These are phyloP conservation scores for Malassezia furfur DNA, from an alignment of 1,284 basidiomycete species.

Conservation along the genomic window DNA sequence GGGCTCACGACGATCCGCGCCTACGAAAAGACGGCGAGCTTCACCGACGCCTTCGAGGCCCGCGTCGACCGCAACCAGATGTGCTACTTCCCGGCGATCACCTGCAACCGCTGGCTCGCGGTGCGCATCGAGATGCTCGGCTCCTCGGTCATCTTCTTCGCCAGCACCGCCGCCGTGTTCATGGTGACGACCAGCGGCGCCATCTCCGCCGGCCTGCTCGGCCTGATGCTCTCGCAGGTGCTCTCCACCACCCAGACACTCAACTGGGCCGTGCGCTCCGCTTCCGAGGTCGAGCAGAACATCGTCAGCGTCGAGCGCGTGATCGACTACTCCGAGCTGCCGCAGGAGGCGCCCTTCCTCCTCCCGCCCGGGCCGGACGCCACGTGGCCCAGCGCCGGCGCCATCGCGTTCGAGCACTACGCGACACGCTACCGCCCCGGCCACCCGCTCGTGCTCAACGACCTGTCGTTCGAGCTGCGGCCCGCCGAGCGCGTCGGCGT, in stretches of 20 bases:
- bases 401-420: slow-evolving; percentile 69
- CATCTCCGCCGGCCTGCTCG: slow-evolving; percentile 78
- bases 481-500: slow-evolving; percentile 64
- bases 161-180: slow-evolving; percentile 61
- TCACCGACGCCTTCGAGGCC: slow-evolving; percentile 66
- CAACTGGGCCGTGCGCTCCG: slow-evolving; percentile 73
- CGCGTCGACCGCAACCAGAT: slow-evolving; percentile 73
- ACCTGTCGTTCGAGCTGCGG: slow-evolving; percentile 59
- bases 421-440: slow-evolving; percentile 73
- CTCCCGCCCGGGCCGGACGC: slow-evolving; percentile 27
- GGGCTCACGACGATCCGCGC: slow-evolving; percentile 77
- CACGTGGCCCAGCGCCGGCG: slow-evolving; percentile 67
- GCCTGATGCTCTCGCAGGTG: slow-evolving; percentile 67
- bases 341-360: slow-evolving; percentile 62
- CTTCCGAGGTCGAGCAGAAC: slow-evolving; percentile 86
- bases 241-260: slow-evolving; percentile 55
- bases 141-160: slow-evolving; percentile 66
- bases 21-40: slow-evolving; percentile 53
- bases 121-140: slow-evolving; percentile 61
- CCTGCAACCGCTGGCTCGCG: slow-evolving; percentile 71
- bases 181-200: slow-evolving; percentile 53
- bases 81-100: slow-evolving; percentile 60
- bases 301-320: slow-evolving; percentile 64
- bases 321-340: slow-evolving; percentile 61
- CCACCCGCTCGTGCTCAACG: slow-evolving; percentile 66